Percentiles rank a stretch among this genome's conserved stretches.
phyloP scores from a whole-genome alignment of 1,284 basidiomycete species.

The Ceratobasidium sp. region DNA sequence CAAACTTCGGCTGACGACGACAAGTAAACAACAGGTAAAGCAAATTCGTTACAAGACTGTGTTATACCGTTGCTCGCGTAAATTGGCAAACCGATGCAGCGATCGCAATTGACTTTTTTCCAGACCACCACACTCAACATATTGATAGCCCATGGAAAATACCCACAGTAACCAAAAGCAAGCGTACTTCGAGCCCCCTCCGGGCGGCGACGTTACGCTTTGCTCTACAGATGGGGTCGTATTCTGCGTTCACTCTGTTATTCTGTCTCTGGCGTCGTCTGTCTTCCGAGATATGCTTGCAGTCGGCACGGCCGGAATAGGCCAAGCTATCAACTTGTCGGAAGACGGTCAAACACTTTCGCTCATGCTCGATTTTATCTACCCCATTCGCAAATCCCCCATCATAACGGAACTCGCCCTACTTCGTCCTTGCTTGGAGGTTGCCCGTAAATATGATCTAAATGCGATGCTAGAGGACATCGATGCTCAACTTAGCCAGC shows the following conservation, averaged over 20 bases:
- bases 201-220: conserved; percentile 41
- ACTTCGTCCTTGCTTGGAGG: too few species aligned
- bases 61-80: too few species aligned
- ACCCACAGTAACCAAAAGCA: too few species aligned
- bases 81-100: too few species aligned
- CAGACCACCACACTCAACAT: background rate
- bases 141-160: too few species aligned
- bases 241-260: conserved; percentile 30
- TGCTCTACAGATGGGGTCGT: conserved; percentile 40
- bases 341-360: background rate
- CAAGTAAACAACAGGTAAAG: too few species aligned
- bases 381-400: too few species aligned
- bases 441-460: conserved; percentile 34
- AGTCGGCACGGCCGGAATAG: background rate
- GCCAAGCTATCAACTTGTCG: background rate
- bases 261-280: conserved; percentile 37
- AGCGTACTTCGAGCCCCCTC: background rate
- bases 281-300: conserved; percentile 42
- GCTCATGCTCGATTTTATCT: conserved; percentile 8
- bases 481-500: conserved; percentile 6
- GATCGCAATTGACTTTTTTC: too few species aligned
- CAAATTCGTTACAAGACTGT: too few species aligned
- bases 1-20: too few species aligned
- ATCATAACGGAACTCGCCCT: too few species aligned
- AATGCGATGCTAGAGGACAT: conserved; percentile 12